A percentile compares a stretch with the other conserved stretches of the same genome.
Evolutionary conservation across 2,329 filamentous ascomycete species (phyloP).

Genomic region (Zalaria obscura): DNA sequence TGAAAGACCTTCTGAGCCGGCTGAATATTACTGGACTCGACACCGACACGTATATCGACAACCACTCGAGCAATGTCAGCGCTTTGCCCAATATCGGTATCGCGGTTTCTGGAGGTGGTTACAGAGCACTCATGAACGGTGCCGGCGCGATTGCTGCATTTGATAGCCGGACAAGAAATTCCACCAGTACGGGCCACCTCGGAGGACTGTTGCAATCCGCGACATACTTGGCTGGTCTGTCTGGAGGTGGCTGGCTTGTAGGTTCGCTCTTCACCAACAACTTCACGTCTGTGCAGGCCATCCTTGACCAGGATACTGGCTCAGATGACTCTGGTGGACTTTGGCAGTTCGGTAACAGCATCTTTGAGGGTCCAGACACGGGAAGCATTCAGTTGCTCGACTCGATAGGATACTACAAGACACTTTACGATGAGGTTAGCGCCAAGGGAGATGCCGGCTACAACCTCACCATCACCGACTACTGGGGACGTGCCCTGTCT

Average conservation of each 20-base stretch:
- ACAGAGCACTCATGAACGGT: constrained; percentile 73
- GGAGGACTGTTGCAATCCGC: constrained; percentile 68
- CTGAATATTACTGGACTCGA: constrained; percentile 68
- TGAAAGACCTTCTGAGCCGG: constrained; percentile 57
- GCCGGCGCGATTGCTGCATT: constrained; percentile 69
- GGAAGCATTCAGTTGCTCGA: constrained; percentile 38
- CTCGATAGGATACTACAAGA: constrained; percentile 47
- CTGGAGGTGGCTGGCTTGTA: constrained; percentile 72
- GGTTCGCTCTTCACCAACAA: constrained; percentile 69
- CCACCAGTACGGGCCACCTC: constrained; percentile 51
- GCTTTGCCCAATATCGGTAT: constrained; percentile 57
- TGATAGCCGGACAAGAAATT: constrained; percentile 53
- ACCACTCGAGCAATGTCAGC: constrained; percentile 38
- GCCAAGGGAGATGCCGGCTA: constrained; percentile 51
- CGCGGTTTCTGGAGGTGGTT: constrained; percentile 72
- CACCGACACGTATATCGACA: constrained; percentile 55
- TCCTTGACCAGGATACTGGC: constrained; percentile 28
- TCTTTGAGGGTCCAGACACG: constrained; percentile 42
- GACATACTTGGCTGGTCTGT: constrained; percentile 70
- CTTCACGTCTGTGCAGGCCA: constrained; percentile 52
- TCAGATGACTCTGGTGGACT: constrained; percentile 27
- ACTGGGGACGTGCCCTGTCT: constrained; percentile 73
- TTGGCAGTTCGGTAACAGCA: constrained; percentile 50
- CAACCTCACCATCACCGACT: constrained; percentile 66
- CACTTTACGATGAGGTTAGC: constrained; percentile 43